Evolutionary conservation across 148 eudicot species (phyloP).

Genomic region (Rhododendron williamsianum): DNA sequence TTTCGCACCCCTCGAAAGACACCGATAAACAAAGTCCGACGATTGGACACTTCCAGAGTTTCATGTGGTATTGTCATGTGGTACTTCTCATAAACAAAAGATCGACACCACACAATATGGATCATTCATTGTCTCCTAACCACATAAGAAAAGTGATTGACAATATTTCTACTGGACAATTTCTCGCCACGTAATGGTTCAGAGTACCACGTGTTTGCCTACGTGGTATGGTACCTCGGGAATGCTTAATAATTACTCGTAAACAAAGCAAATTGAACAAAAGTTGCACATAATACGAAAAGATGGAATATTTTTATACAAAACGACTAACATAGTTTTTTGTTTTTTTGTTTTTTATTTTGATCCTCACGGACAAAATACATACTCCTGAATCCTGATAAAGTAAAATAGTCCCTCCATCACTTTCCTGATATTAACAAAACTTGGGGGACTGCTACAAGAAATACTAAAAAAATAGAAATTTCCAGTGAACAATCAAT

Average conservation of each 20-base stretch:
- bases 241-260: neutral
- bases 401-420: too few relatives aligned
- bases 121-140: too few relatives aligned
- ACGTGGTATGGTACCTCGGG: neutral
- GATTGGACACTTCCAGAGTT: too few relatives aligned
- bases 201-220: neutral
- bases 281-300: neutral
- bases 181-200: too few relatives aligned
- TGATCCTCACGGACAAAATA: neutral
- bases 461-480: neutral
- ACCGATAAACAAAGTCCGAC: neutral
- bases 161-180: neutral
- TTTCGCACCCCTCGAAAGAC: neutral
- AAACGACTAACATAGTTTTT: neutral
- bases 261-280: neutral
- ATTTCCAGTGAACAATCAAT: too few relatives aligned
- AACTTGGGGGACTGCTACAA: conserved; percentile 7
- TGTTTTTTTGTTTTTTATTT: too few relatives aligned
- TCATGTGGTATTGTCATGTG: too few relatives aligned
- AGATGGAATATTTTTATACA: neutral
- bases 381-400: too few relatives aligned
- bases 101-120: too few relatives aligned
- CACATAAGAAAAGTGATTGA: neutral
- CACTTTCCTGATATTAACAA: conserved; percentile 2
- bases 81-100: too few relatives aligned